Conservation (phyloP, 2,329 filamentous ascomycete genomes). For the Macrophomina phaseolina region DNA sequence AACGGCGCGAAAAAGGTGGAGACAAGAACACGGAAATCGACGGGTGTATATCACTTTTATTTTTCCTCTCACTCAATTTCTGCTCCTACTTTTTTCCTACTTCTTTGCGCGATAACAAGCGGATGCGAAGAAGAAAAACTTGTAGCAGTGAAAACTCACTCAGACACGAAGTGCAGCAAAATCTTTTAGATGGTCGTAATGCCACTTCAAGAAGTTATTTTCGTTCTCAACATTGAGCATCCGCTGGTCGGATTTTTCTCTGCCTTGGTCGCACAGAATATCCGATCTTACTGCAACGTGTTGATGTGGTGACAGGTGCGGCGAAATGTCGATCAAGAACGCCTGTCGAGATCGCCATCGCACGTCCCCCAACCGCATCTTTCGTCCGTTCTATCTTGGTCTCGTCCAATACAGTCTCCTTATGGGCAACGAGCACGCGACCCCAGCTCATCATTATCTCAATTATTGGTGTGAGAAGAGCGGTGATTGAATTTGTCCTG, state of each 20-base stretch:
- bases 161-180: background rate
- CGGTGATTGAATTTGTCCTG: background rate
- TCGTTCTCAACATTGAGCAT: no score
- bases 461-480: slow-evolving; percentile 4
- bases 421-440: slow-evolving; percentile 6
- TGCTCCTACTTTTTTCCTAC: background rate
- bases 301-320: background rate
- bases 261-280: background rate
- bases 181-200: background rate
- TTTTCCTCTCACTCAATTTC: background rate
- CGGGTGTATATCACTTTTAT: background rate
- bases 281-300: background rate
- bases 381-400: background rate
- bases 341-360: slow-evolving; percentile 3
- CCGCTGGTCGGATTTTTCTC: background rate
- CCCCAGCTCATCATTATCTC: slow-evolving; percentile 6
- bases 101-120: background rate
- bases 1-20: background rate
- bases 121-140: background rate
- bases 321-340: background rate
- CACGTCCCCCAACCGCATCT: background rate
- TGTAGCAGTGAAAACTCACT: background rate
- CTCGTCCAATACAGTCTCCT: background rate
- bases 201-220: background rate
- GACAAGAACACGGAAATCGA: background rate